phyloP scores from a whole-genome alignment of 78 protist genomes.

The Pelomyxa schiedti region DNA sequence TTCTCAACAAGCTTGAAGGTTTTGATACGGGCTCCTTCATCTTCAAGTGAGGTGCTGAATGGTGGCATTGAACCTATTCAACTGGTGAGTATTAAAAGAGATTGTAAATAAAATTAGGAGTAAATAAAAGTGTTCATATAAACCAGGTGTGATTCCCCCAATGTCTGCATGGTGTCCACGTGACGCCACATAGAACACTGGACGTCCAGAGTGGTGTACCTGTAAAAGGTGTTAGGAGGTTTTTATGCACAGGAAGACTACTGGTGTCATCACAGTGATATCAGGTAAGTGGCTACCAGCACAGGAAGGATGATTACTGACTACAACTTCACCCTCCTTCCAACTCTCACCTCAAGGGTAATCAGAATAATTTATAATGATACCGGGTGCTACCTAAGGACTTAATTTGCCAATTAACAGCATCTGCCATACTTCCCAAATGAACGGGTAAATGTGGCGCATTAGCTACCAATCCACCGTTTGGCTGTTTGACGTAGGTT shows the following conservation, averaged over 20 bases:
- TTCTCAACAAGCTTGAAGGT: constrained; percentile 51
- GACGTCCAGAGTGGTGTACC: neutral
- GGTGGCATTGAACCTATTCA: constrained; percentile 95
- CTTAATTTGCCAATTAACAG: neutral
- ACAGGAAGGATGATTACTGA: constrained; percentile 81
- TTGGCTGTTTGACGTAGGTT: constrained; percentile 18
- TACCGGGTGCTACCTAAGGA: constrained; percentile 67
- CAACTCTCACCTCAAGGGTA: neutral
- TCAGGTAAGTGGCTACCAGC: constrained; percentile 95
- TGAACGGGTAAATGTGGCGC: constrained; percentile 97
- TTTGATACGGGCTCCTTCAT: constrained; percentile 81
- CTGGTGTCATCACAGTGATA: constrained; percentile 91
- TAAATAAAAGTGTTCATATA: neutral
- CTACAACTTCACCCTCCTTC: constrained; percentile 77
- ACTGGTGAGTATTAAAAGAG: neutral
- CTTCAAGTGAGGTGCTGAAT: constrained; percentile 41
- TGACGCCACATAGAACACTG: constrained; percentile 83
- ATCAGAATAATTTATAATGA: constrained; percentile 41
- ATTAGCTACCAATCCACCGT: constrained; percentile 86
- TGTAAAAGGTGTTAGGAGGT: neutral
- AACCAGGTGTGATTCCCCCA: constrained; percentile 93
- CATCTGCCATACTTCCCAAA: constrained; percentile 72
- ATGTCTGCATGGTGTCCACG: constrained; percentile 96
- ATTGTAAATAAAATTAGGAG: neutral
- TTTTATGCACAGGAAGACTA: constrained; percentile 5